phyloP scores from a whole-genome alignment of 805 yeast genomes.

The Suhomyces sp. region DNA sequence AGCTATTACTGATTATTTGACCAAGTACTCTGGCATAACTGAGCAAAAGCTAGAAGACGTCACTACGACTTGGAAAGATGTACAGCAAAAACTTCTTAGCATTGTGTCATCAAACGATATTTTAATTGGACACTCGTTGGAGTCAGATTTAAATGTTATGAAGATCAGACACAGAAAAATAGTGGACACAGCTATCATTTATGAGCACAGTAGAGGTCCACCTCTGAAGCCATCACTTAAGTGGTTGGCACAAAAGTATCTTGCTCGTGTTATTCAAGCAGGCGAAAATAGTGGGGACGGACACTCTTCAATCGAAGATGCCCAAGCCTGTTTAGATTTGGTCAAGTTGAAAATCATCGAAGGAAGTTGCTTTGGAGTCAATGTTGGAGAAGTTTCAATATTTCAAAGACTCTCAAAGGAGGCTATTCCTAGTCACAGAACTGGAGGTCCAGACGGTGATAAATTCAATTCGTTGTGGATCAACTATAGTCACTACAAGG shows the following conservation, averaged over 20 bases:
- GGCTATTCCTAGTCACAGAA: slow-evolving; percentile 1
- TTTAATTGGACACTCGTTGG: slow-evolving; percentile 86
- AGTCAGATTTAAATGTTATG: slow-evolving; percentile 74
- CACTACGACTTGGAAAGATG: slow-evolving; percentile 62
- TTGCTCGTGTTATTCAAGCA: slow-evolving; percentile 62
- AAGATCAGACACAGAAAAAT: slow-evolving; percentile 68
- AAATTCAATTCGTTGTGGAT: slow-evolving; percentile 19
- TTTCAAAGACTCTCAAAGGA: slow-evolving; percentile 10
- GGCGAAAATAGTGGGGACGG: slow-evolving; percentile 55
- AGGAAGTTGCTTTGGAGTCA: slow-evolving; percentile 64
- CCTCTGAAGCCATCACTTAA: slow-evolving; percentile 78
- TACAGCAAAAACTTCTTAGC: slow-evolving; percentile 55
- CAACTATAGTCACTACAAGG: slow-evolving; percentile 23
- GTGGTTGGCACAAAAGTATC: slow-evolving; percentile 59
- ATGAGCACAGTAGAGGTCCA: slow-evolving; percentile 79
- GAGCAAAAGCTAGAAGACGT: slow-evolving; percentile 61
- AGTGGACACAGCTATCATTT: slow-evolving; percentile 77
- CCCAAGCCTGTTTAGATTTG: slow-evolving; percentile 74
- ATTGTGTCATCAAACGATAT: slow-evolving; percentile 58
- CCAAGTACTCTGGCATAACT: slow-evolving; percentile 86
- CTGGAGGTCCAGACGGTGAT: background rate
- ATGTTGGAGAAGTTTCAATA: slow-evolving; percentile 24
- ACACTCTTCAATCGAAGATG: slow-evolving; percentile 87
- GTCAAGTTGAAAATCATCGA: slow-evolving; percentile 65
- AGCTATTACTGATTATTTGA: slow-evolving; percentile 75